phyloP scores from a whole-genome alignment of 23 red algal genomes.

The Gracilaria caudata region DNA sequence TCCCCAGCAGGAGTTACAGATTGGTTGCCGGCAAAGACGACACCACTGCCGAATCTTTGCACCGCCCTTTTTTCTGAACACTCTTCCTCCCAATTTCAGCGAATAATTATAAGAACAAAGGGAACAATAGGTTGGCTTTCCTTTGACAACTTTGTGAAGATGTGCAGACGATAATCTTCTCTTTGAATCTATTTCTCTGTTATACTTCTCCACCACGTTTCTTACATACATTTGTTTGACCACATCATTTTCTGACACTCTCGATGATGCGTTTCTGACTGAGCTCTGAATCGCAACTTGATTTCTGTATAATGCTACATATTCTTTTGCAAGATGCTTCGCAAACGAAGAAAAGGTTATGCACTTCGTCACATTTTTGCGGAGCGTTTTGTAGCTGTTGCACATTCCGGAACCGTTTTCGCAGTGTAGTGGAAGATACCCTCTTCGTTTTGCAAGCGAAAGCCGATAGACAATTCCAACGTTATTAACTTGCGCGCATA shows the following conservation, averaged over 20 bases:
- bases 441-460: background rate
- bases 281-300: background rate
- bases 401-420: background rate
- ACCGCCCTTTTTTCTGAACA: conserved; percentile 21
- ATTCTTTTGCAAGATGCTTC: background rate
- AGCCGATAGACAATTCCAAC: background rate
- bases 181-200: background rate
- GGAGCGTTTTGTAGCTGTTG: background rate
- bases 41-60: conserved; percentile 19
- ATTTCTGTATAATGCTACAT: background rate
- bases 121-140: conserved; percentile 8
- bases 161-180: background rate
- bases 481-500: conserved; percentile 1
- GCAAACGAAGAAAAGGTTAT: conserved; percentile 15
- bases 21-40: background rate
- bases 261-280: background rate
- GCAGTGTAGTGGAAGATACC: background rate
- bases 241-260: background rate
- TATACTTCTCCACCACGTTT: conserved; percentile 8
- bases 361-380: conserved; percentile 7
- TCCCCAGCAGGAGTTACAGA: background rate
- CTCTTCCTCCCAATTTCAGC: background rate
- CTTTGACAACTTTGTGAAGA: background rate
- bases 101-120: conserved; percentile 23
- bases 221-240: background rate